These are phyloP conservation scores for Golubevia pallescens DNA, from an alignment of 1,284 basidiomycete genomes.

Conservation along the genomic window DNA sequence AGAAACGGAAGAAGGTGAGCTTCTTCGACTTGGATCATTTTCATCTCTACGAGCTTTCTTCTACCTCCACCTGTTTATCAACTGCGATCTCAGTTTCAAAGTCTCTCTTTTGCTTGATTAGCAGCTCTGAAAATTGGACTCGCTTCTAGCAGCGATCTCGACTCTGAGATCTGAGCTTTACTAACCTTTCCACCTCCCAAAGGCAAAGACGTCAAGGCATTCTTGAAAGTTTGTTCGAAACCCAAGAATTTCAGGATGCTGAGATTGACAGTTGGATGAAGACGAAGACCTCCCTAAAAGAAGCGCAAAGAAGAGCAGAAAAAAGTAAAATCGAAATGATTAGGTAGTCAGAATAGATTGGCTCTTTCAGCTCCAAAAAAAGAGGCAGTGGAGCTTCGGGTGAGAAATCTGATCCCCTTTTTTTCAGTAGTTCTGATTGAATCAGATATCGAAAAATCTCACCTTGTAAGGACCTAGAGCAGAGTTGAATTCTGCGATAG, in stretches of 20 bases:
- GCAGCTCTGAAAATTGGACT: background rate
- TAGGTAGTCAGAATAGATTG: background rate
- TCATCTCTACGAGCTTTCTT: background rate
- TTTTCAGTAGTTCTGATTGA: too few species aligned
- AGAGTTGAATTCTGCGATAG: conserved; percentile 74
- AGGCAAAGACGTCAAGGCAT: conserved; percentile 78
- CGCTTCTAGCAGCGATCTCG: background rate
- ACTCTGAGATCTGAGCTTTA: too few species aligned
- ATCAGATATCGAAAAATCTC: background rate
- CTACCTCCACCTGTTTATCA: too few species aligned
- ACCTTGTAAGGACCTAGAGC: conserved; percentile 80
- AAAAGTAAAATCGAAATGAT: background rate
- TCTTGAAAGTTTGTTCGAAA: conserved; percentile 84
- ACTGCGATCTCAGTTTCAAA: too few species aligned
- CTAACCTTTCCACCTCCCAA: conserved; percentile 75
- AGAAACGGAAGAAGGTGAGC: conserved; percentile 75
- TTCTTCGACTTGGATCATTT: background rate
- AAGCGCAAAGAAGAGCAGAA: background rate
- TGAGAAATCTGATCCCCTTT: too few species aligned
- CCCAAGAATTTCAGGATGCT: conserved; percentile 85
- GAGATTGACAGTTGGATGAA: conserved; percentile 81
- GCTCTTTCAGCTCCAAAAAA: background rate
- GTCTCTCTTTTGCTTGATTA: too few species aligned
- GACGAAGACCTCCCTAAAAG: conserved; percentile 73
- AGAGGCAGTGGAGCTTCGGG: too few species aligned